Evolutionary conservation across 805 yeast species (phyloP).

Genomic region (Metschnikowia amazonensis): DNA sequence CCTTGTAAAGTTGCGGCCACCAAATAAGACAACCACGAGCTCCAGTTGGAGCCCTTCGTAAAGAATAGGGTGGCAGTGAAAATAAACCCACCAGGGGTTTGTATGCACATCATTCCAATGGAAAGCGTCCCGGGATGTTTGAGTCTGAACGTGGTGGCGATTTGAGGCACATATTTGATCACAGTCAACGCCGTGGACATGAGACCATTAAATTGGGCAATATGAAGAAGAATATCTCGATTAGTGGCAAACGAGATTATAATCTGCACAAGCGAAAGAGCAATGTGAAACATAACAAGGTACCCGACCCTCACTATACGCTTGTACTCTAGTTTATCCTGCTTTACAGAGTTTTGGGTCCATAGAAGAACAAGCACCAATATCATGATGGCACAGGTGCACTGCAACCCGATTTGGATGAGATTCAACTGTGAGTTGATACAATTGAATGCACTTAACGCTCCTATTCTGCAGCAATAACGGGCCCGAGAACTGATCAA

Average conservation of each 20-base stretch:
- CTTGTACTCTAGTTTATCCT: conserved; percentile 42
- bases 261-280: conserved; percentile 32
- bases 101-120: conserved; percentile 75
- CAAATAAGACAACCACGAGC: conserved; percentile 78
- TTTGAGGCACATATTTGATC: conserved; percentile 77
- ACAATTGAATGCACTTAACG: conserved; percentile 53
- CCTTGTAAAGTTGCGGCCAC: conserved; percentile 70
- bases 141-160: conserved; percentile 61
- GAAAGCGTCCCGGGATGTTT: conserved; percentile 81
- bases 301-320: conserved; percentile 40
- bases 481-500: conserved; percentile 59
- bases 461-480: conserved; percentile 51
- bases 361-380: conserved; percentile 50
- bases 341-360: conserved; percentile 45
- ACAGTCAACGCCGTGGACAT: conserved; percentile 60
- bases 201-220: conserved; percentile 63
- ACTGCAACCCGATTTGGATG: conserved; percentile 62
- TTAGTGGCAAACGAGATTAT: conserved; percentile 28
- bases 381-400: conserved; percentile 55
- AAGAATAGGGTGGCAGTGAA: conserved; percentile 71
- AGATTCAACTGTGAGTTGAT: conserved; percentile 62
- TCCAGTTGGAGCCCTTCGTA: conserved; percentile 79
- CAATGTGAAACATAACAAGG: conserved; percentile 36
- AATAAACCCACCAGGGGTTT: conserved; percentile 84
- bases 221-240: conserved; percentile 24